Conservation (phyloP, 2,329 filamentous ascomycete species). For the Monilinia laxa region DNA sequence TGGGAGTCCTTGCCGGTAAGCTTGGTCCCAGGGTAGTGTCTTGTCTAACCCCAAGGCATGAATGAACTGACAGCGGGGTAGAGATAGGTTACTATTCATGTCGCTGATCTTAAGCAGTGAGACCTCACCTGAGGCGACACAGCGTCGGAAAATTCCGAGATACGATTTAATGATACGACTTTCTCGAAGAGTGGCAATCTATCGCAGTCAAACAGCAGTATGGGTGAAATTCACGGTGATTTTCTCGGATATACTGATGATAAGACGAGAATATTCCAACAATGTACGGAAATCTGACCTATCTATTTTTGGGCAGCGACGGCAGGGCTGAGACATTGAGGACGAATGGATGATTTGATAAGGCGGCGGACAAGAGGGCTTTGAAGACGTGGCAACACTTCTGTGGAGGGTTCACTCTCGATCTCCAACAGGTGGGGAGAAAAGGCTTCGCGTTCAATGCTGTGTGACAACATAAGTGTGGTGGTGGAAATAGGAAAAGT, state of each 20-base stretch:
- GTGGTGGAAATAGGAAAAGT: neutral
- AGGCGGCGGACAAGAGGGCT: neutral
- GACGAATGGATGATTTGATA: constrained; percentile 2
- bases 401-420: neutral
- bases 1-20: neutral
- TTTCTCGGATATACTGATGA: constrained; percentile 9
- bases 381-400: constrained; percentile 11
- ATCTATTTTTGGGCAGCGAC: neutral
- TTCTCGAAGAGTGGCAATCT: neutral
- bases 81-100: neutral
- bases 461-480: constrained; percentile 1
- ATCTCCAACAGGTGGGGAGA: neutral
- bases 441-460: neutral
- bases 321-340: constrained; percentile 9
- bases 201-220: neutral
- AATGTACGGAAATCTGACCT: neutral
- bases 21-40: neutral
- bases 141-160: neutral
- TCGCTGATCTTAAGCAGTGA: neutral
- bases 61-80: neutral
- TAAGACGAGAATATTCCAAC: neutral
- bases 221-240: neutral
- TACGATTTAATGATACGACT: neutral
- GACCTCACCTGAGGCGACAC: constrained; percentile 1
- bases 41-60: constrained; percentile 1